A percentile compares a stretch with the other conserved stretches of the same genome.
phyloP scores from a whole-genome alignment of 2,329 filamentous ascomycete genomes.

The Aschersonia sp. region DNA sequence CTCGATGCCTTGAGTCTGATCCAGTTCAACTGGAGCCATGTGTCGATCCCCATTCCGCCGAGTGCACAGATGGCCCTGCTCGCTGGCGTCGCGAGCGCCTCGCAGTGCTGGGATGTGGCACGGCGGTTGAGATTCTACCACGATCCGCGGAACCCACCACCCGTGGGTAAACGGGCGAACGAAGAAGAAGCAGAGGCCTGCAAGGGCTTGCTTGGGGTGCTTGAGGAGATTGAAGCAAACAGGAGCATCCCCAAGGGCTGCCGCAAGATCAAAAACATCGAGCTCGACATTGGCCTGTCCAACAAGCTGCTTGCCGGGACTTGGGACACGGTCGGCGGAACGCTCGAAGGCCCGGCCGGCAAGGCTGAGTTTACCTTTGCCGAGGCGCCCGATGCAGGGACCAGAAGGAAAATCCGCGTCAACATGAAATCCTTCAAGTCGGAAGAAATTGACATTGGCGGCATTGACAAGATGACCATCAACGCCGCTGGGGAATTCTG shows the following conservation, averaged over 20 bases:
- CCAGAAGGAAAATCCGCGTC: background rate
- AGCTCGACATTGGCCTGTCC: background rate
- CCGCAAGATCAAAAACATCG: background rate
- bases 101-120: too few relatives aligned
- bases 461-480: background rate
- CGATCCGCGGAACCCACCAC: too few relatives aligned
- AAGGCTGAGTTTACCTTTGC: background rate
- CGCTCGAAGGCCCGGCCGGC: background rate
- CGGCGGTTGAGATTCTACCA: too few relatives aligned
- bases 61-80: too few relatives aligned
- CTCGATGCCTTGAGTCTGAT: background rate
- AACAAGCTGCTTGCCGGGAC: background rate
- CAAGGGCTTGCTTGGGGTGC: background rate
- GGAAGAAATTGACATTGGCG: background rate
- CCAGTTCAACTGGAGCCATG: too few relatives aligned
- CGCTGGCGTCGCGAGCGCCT: too few relatives aligned
- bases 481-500: background rate
- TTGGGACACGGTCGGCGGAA: background rate
- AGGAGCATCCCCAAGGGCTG: background rate
- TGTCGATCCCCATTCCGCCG: too few relatives aligned
- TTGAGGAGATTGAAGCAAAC: background rate
- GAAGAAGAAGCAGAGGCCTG: background rate
- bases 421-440: background rate
- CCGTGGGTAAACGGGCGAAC: background rate
- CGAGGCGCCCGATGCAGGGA: background rate